These are phyloP conservation scores for Tolypocladium pustulatum DNA, from an alignment of 2,329 filamentous ascomycete genomes.

Conservation along the genomic window DNA sequence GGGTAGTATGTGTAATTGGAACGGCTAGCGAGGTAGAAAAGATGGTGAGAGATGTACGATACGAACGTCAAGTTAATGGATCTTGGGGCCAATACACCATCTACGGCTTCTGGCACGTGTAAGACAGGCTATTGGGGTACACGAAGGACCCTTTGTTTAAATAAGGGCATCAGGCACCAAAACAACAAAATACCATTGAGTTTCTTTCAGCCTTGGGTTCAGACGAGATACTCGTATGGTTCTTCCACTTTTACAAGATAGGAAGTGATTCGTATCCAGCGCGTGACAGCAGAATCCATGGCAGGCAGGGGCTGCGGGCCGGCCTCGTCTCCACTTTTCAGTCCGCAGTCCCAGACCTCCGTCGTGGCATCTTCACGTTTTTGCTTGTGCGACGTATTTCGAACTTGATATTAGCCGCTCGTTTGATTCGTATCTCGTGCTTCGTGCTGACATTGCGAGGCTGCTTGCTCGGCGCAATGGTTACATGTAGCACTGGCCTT, in stretches of 20 bases:
- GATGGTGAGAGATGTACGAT: not conserved
- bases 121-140: not conserved
- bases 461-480: conserved; percentile 1
- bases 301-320: not conserved
- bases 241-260: not conserved
- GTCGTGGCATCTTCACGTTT: not conserved
- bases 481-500: not conserved
- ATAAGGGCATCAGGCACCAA: not conserved
- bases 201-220: not conserved
- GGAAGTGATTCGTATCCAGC: not conserved
- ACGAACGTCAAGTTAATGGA: not conserved
- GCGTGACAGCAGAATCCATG: not conserved
- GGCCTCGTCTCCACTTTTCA: not conserved
- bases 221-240: not conserved
- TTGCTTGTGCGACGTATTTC: not conserved
- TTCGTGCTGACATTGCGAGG: not conserved
- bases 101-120: not conserved
- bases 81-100: not conserved
- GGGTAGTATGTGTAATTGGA: not conserved
- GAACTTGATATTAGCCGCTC: not conserved
- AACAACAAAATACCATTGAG: not conserved
- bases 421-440: not conserved
- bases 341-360: not conserved
- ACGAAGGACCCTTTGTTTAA: not conserved
- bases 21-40: not conserved